These are phyloP conservation scores for Boletus eberwhitei DNA, from an alignment of 768 basidiomycete genomes.

Conservation along the genomic window DNA sequence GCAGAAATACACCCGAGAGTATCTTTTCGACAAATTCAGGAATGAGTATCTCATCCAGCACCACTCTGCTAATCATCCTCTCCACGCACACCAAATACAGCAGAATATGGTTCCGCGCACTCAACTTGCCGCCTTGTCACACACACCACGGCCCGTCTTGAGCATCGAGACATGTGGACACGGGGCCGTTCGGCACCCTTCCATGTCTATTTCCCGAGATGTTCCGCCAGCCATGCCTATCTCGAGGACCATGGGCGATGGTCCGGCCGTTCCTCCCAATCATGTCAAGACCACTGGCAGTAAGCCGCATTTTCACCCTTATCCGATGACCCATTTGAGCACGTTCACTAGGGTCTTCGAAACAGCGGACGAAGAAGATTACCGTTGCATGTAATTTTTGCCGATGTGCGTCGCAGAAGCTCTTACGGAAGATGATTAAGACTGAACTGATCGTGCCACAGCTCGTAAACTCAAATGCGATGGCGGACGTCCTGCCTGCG, in stretches of 20 bases:
- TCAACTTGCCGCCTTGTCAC: constrained; percentile 27
- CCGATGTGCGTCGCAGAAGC: constrained; percentile 58
- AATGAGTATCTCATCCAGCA: constrained; percentile 54
- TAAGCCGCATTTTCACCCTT: constrained; percentile 28
- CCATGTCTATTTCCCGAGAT: constrained; percentile 46
- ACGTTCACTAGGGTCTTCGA: constrained; percentile 46
- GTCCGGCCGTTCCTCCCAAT: constrained; percentile 17
- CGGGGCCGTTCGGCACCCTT: constrained; percentile 42
- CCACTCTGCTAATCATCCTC: constrained; percentile 43
- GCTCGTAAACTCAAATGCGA: constrained; percentile 89
- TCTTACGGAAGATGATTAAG: constrained; percentile 10
- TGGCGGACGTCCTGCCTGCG: constrained; percentile 78
- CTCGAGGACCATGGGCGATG: constrained; percentile 40
- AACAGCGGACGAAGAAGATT: constrained; percentile 78
- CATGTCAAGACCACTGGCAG: constrained; percentile 36
- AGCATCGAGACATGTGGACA: constrained; percentile 59
- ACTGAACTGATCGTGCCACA: constrained; percentile 33
- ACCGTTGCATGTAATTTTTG: constrained; percentile 91
- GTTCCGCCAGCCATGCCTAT: constrained; percentile 42
- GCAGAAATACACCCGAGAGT: constrained; percentile 80
- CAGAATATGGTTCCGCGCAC: constrained; percentile 34
- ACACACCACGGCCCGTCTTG: constrained; percentile 53
- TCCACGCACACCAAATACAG: constrained; percentile 43
- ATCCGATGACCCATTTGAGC: constrained; percentile 14
- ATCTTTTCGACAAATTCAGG: constrained; percentile 77